phyloP scores from a whole-genome alignment of 768 basidiomycete species.

The Cyclocybe cylindracea region DNA sequence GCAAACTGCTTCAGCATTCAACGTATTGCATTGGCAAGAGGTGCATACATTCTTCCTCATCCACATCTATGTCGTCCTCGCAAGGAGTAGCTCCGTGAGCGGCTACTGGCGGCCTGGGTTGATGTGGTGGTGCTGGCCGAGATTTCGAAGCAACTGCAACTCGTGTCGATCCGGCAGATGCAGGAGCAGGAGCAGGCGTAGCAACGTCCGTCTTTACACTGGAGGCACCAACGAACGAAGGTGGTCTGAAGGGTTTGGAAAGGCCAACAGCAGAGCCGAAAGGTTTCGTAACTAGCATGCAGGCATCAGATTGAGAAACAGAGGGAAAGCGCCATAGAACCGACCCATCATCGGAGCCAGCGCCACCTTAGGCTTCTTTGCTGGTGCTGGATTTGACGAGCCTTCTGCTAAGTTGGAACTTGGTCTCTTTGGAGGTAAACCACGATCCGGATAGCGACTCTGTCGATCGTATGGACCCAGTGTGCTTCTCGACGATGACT shows the following conservation, averaged over 20 bases:
- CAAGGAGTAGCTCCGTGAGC: background rate
- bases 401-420: slow-evolving; percentile 7
- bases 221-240: slow-evolving; percentile 27
- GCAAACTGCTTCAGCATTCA: background rate
- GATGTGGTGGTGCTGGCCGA: background rate
- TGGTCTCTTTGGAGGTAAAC: slow-evolving; percentile 15
- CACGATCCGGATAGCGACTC: background rate
- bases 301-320: background rate
- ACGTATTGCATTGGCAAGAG: background rate
- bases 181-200: slow-evolving; percentile 5
- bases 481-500: too few species aligned
- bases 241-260: slow-evolving; percentile 51
- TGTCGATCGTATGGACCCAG: too few species aligned
- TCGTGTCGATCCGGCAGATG: too few species aligned
- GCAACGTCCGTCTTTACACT: slow-evolving; percentile 3
- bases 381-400: background rate
- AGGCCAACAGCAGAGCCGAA: slow-evolving; percentile 17
- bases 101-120: background rate
- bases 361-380: slow-evolving; percentile 35
- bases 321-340: background rate
- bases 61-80: background rate
- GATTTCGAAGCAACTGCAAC: background rate
- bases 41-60: background rate
- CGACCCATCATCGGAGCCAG: slow-evolving; percentile 28
- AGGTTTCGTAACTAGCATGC: slow-evolving; percentile 14